phyloP scores from a whole-genome alignment of 148 eudicot genomes.

The Linanthus parryae region DNA sequence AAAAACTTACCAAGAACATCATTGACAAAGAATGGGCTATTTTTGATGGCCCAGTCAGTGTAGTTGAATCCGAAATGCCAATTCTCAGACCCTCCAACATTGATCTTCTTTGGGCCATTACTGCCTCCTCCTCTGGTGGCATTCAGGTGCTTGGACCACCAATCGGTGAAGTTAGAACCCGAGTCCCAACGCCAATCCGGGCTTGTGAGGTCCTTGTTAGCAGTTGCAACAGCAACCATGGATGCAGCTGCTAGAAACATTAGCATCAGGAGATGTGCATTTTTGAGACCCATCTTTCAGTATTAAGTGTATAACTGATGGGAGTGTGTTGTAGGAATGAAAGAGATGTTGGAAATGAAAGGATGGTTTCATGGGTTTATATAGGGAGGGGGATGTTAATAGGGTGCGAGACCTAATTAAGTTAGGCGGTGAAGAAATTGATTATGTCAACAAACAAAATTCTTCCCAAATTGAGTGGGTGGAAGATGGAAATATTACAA shows the following conservation, averaged over 20 bases:
- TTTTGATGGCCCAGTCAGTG: constrained; percentile 44
- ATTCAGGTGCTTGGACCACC: constrained; percentile 16
- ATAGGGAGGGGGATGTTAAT: not conserved
- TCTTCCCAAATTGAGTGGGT: constrained; percentile 7
- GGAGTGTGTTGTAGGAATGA: not conserved
- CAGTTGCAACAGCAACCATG: constrained; percentile 12
- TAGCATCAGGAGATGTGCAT: constrained; percentile 3
- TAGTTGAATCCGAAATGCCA: constrained; percentile 49
- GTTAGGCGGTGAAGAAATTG: no score
- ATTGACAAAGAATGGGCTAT: constrained; percentile 37
- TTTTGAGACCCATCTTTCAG: constrained; percentile 14
- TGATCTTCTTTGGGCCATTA: constrained; percentile 25
- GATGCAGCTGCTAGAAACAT: constrained; percentile 14
- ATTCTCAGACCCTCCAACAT: constrained; percentile 32
- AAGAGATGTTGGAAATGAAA: not conserved
- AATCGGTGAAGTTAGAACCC: constrained; percentile 19
- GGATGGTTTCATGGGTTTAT: constrained; percentile 1
- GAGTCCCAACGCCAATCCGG: constrained; percentile 13
- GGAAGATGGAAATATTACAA: not conserved
- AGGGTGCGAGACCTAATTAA: no score
- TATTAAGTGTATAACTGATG: not conserved
- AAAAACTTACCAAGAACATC: constrained; percentile 33
- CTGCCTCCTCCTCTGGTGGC: constrained; percentile 10
- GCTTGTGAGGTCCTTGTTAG: constrained; percentile 12
- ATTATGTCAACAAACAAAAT: not conserved